Base-by-base conservation (phyloP, 768 basidiomycete species). In the Termitomyces titanicus region DNA sequence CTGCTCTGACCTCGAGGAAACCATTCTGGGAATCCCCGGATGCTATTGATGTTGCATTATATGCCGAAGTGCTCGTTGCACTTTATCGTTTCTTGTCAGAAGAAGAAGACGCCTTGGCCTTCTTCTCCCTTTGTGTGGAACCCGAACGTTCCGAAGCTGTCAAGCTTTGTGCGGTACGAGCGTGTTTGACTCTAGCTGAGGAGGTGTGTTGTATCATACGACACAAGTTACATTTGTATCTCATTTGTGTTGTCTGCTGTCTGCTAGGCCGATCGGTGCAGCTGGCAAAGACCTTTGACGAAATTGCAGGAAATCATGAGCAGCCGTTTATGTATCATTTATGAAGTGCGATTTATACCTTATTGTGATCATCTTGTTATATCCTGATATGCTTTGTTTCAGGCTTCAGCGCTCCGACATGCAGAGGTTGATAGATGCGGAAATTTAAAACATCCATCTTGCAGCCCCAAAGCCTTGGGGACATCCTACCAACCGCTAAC, bases 71-170 rank as follows among this genome's bases (percentile, higher is more conserved):
- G 0, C 72, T 97, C 9, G 86, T 86, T 2, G 79, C 81, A 1
- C 68, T 92, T 10, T 94, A 81, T 66, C 81, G 89, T 13, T 89
- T 88, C 61, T 67, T 90, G 20, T 79, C 87, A 0, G 72, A 77
- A 40, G 80, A 84, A 43, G 86, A 90, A 37, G n/a, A n/a, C n/a
- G 76, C 83, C 2, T 44, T 85, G 7, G 74, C 75, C 0, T 63
- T 92, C 5, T 89, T 94, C 64, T 63, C 72, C 18, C 73, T 74
- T 13, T 89, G 90, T 59, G 66, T 92, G 40, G 84, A 88, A 53
- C 83, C 91, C 9, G 88, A 92, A 61, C 81, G 88, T 29, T 87
- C 89, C 0, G 89, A 92, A 24, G 86, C 87, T 2, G 82, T 91
- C 61, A 94, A 94, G 73, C 81, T 87, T 10, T 82, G 83, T 55